Evolutionary conservation across 1,284 basidiomycete genomes (phyloP).

Genomic region (Puccinia horiana): DNA sequence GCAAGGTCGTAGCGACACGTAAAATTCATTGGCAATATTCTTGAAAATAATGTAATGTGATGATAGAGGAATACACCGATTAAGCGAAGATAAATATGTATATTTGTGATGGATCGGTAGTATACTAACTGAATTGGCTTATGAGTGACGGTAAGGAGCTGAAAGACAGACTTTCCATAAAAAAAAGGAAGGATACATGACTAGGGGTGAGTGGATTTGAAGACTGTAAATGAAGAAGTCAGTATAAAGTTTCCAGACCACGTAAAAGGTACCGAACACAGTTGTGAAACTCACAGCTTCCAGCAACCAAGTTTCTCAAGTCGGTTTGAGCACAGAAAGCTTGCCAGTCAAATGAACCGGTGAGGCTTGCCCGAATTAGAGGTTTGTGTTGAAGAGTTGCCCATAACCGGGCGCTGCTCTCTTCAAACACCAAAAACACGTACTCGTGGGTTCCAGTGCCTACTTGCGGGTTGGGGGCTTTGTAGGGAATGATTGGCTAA

Average conservation of each 20-base stretch:
- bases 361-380: not conserved
- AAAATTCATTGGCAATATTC: too few relatives aligned
- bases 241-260: not conserved
- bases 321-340: constrained; percentile 1
- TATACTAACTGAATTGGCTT: too few relatives aligned
- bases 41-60: too few relatives aligned
- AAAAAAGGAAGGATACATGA: not conserved
- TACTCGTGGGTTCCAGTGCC: constrained; percentile 35
- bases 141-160: too few relatives aligned
- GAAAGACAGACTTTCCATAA: too few relatives aligned
- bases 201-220: constrained; percentile 6
- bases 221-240: not conserved
- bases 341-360: not conserved
- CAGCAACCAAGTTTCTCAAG: not conserved
- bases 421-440: constrained; percentile 21
- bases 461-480: constrained; percentile 21
- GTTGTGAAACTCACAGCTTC: constrained; percentile 11
- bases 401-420: not conserved
- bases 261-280: not conserved
- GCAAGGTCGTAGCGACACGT: too few relatives aligned
- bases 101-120: too few relatives aligned
- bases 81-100: too few relatives aligned
- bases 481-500: constrained; percentile 19
- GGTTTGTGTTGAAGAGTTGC: not conserved
- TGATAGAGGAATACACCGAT: too few relatives aligned